phyloP scores from a whole-genome alignment of 805 yeast species.

The Metschnikowia chrysomelidarum region DNA sequence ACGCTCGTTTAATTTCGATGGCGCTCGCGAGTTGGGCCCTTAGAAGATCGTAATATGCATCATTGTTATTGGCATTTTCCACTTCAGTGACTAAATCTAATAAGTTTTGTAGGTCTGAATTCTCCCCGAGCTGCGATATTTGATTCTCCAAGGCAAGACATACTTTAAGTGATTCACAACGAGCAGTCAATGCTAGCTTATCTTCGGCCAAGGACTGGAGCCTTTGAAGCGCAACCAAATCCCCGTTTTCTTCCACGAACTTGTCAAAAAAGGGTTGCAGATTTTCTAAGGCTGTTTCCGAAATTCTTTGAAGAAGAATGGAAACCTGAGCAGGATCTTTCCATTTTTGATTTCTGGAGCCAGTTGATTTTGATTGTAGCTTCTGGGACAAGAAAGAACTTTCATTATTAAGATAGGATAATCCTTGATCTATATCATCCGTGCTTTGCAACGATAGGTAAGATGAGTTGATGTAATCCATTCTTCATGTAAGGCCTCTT shows the following conservation, averaged over 20 bases:
- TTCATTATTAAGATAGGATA: conserved; percentile 1
- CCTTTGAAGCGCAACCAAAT: conserved; percentile 5
- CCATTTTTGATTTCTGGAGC: neutral
- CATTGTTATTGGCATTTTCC: neutral
- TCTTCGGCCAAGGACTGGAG: conserved; percentile 2
- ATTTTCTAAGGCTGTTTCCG: neutral
- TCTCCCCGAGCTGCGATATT: conserved; percentile 5
- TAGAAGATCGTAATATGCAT: conserved; percentile 5
- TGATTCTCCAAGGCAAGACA: conserved; percentile 6
- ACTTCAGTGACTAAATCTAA: conserved; percentile 11
- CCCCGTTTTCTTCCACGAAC: conserved; percentile 5
- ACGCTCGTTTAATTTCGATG: conserved; percentile 1
- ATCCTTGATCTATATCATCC: conserved; percentile 10
- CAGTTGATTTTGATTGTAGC: conserved; percentile 5
- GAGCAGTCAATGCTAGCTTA: conserved; percentile 2
- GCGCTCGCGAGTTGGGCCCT: conserved; percentile 1
- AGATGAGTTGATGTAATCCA: conserved; percentile 34
- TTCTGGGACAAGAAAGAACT: conserved; percentile 2
- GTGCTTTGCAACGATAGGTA: conserved; percentile 37
- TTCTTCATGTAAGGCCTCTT: conserved; percentile 8
- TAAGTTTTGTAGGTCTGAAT: conserved; percentile 9
- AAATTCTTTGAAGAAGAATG: neutral
- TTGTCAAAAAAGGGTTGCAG: conserved; percentile 1
- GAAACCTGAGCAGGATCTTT: conserved; percentile 4
- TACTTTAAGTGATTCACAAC: conserved; percentile 3